Percentiles rank a stretch among this genome's conserved stretches.
Conservation (phyloP, 1,284 basidiomycete genomes). For the Malassezia japonica region DNA sequence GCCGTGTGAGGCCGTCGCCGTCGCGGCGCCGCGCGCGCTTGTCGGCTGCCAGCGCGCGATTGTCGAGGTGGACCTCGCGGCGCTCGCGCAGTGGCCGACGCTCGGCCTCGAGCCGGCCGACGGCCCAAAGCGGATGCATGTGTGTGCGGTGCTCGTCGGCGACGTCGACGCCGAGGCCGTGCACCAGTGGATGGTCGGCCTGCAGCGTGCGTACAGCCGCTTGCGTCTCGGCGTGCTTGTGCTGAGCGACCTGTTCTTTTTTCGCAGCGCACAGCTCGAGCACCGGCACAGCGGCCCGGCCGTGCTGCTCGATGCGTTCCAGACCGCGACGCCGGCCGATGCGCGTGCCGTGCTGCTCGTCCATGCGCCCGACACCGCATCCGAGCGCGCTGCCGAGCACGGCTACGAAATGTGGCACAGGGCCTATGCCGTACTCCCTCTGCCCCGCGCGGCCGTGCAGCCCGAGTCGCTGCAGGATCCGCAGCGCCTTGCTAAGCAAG, state of each 20-base stretch:
- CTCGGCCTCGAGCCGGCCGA: constrained; percentile 11
- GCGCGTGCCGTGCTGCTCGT: neutral
- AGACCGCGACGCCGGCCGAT: neutral
- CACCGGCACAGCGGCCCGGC: neutral
- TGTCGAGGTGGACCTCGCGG: neutral
- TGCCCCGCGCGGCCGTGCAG: neutral
- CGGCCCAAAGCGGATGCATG: neutral
- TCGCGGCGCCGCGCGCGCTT: neutral
- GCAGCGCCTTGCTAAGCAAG: neutral
- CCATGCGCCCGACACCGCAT: neutral
- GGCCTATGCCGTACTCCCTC: neutral
- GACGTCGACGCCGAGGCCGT: neutral
- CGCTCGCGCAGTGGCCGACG: neutral
- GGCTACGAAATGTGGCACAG: neutral
- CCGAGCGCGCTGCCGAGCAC: neutral
- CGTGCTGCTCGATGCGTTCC: neutral
- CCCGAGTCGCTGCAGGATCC: neutral
- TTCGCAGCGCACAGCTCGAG: neutral
- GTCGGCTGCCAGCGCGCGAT: constrained; percentile 10
- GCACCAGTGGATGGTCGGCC: neutral
- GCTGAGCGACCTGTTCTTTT: neutral
- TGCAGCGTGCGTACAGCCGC: neutral
- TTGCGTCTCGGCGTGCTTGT: neutral
- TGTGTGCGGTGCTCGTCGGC: constrained; percentile 5
- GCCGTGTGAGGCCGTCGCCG: neutral